Evolutionary conservation across 345 rosid genomes (phyloP), one percentile per base, ranked within the genome.

Genomic region (Lenwebbia sp.): DNA sequence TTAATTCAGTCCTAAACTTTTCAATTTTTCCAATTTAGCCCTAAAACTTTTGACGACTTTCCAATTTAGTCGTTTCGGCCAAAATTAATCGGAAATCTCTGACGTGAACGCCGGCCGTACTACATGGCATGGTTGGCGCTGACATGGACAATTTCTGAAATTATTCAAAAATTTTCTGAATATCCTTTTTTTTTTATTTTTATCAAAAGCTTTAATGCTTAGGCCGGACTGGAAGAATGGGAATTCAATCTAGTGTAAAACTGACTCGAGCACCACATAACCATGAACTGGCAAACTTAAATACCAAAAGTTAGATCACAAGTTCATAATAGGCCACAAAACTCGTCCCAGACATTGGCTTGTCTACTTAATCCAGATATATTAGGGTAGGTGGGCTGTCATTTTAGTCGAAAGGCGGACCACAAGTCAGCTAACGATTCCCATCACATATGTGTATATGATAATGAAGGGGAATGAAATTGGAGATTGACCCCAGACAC

Each of bases 41-140:
- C 10, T 62, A 30, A 14, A 62, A 4, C 1, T 30, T 62, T 30
- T 4, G 4, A 62, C 2, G 10, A 62, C 17, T 62, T 62, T 30
- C 21, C 75, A 30, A 62, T 30, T 62, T 62, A 30, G 22, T 30
- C 41, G 7, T 62, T 62, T 9, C 0, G 2, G 12, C 75, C 12
- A 55, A 52, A 14, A 52, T 13, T 52, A 6, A 52, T 52, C 1
- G 19, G 5, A 52, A 52, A 14, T 15, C 54, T 13, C 12, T 23
- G 0, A 55, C 12, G 2, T 23, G 8, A 7, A 30, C 1, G 0
- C 7, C 4, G 0, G 23, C 10, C 25, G 5, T 19, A 1, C 21
- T 6, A 54, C 23, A 7, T 2, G 25, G 4, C 25, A 19, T 7
- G 10, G 56, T 1, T 4, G 19, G 37, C 2, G 19, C 22, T 7